Evolutionary conservation across 306 rosid genomes (phyloP).

Genomic region (Vicia faba): DNA sequence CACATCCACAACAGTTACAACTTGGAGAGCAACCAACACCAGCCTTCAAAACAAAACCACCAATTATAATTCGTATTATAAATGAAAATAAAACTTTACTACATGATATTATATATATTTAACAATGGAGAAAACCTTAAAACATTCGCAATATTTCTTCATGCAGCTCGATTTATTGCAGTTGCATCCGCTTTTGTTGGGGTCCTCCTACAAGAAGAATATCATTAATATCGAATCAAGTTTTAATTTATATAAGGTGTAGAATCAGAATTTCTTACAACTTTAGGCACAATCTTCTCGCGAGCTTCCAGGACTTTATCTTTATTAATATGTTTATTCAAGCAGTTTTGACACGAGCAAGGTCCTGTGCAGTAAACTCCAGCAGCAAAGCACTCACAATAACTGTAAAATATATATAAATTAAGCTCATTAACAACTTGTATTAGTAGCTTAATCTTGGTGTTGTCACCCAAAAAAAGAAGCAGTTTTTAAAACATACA

Average conservation of each 20-base stretch:
- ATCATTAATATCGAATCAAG: slow-evolving; percentile 23
- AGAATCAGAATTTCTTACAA: slow-evolving; percentile 62
- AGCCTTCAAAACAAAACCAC: no score
- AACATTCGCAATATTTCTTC: slow-evolving; percentile 89
- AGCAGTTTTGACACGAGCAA: slow-evolving; percentile 79
- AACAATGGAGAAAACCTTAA: no score
- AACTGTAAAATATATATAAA: slow-evolving; percentile 45
- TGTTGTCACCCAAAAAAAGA: background rate
- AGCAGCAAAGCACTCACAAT: slow-evolving; percentile 93
- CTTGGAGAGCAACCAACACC: no score
- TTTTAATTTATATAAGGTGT: slow-evolving; percentile 47
- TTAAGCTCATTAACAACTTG: no score
- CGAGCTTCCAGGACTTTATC: slow-evolving; percentile 81
- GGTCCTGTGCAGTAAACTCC: slow-evolving; percentile 91
- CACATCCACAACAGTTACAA: no score
- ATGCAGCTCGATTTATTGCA: slow-evolving; percentile 93
- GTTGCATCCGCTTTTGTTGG: slow-evolving; percentile 82
- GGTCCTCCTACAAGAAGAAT: slow-evolving; percentile 62
- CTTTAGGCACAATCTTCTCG: slow-evolving; percentile 76
- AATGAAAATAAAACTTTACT: no score
- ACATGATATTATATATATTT: no score
- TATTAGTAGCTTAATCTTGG: no score
- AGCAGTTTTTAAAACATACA: background rate
- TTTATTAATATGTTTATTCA: slow-evolving; percentile 80
- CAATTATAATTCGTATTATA: no score